Base-by-base conservation (phyloP, 306 rosid genomes). In the Prunus mongolica region DNA sequence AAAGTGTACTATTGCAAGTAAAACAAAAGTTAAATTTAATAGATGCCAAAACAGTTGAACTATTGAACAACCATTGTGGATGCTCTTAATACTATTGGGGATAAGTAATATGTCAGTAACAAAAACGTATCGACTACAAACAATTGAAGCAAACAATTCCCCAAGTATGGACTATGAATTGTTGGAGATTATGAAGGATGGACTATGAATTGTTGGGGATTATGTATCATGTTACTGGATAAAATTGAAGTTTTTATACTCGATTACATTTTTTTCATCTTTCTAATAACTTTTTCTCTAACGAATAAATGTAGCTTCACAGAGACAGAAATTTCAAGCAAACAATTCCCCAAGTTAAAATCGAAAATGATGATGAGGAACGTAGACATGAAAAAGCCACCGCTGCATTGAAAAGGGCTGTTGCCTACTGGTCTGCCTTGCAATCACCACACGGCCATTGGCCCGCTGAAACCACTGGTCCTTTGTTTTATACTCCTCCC, bases 381-480 rank as follows among this genome's bases (percentile, higher is more conserved):
- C 20, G 86, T 3, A 79, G 73, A 0, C 64, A 82, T 4, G 81
- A 86, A 12, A 83, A 73, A 16, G 89, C 82, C 0, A 71, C 80
- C 0, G 15, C 16, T 0, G 28, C 91, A 0, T 4, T 90, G 62
- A 86, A 25, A 65, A 90, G 96, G 65, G 90, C 84, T 0, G 83
- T 86, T 0, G 81, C 63, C 69, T 87, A 79, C 67, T 57, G 82
- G 27, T 80, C 92, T 0, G 87, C 88, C 18, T 55, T 90, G 78
- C 98, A 93, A 47, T 77, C 94, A 5, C 84, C 77, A 10, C 88
- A 90, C 60, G 98, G 98, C 49, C 98, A 93, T 61, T 93, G 98
- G 98, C 98, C 98, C 19, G 91, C 98, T 55, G 82, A 87, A 74
- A 79, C 74, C 75, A 80, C 96, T 0, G 97, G 97, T 3, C 88